phyloP scores from a whole-genome alignment of 2,329 filamentous ascomycete species.

The Claviceps sp. region DNA sequence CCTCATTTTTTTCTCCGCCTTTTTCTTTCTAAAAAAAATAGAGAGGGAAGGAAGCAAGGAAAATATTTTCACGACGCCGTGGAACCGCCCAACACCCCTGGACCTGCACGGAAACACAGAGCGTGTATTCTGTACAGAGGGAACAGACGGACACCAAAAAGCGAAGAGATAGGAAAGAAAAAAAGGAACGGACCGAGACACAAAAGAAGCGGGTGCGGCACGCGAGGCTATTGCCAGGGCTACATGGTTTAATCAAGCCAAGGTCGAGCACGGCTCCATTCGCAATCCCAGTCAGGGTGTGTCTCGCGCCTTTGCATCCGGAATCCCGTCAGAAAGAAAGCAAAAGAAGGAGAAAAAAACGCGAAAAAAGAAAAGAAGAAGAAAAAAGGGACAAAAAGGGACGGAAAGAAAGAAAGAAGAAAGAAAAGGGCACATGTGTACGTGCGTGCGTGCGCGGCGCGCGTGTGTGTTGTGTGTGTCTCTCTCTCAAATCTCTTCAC shows the following conservation, averaged over 20 bases:
- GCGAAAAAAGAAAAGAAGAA: background rate
- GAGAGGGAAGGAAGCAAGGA: background rate
- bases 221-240: slow-evolving; percentile 3
- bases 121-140: background rate
- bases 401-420: background rate
- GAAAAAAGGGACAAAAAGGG: background rate
- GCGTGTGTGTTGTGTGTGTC: background rate
- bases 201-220: slow-evolving; percentile 3
- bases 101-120: background rate
- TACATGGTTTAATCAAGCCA: slow-evolving; percentile 1
- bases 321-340: slow-evolving; percentile 2
- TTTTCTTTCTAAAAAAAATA: background rate
- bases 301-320: slow-evolving; percentile 8
- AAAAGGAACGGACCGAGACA: background rate
- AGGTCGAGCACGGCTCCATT: slow-evolving; percentile 3
- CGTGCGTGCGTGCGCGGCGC: background rate
- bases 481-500: background rate
- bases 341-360: background rate
- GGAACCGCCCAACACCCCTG: background rate
- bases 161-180: background rate
- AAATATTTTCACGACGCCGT: background rate
- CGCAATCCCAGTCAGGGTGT: slow-evolving; percentile 6
- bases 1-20: background rate
- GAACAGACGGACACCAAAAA: background rate
- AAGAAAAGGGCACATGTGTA: background rate